Evolutionary conservation across 768 basidiomycete species (phyloP).

Genomic region (Kwoniella dendrophila): DNA sequence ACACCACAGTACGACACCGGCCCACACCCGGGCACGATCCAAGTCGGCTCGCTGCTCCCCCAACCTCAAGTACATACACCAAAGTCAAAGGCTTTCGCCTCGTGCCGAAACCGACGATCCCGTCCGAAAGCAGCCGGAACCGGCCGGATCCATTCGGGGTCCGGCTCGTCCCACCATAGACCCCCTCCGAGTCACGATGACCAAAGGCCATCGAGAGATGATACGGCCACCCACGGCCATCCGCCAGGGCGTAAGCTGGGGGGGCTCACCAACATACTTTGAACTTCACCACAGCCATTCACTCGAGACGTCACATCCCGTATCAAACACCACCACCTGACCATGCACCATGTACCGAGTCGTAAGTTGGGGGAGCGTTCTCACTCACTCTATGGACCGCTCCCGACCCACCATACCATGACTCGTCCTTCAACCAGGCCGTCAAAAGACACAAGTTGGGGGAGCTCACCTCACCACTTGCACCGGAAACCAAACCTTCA

Average conservation of each 20-base stretch:
- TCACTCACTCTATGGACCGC: neutral
- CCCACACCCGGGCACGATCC: neutral
- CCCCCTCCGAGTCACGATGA: no score
- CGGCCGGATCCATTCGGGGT: neutral
- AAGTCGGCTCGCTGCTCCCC: neutral
- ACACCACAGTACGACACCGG: neutral
- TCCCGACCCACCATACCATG: neutral
- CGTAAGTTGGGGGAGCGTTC: neutral
- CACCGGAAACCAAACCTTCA: neutral
- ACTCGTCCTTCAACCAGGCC: neutral
- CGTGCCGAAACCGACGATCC: neutral
- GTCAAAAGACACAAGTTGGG: neutral
- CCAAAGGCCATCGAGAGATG: no score
- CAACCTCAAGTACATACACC: neutral
- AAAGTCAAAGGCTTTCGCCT: neutral
- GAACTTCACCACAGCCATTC: neutral
- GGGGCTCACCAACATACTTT: constrained; percentile 5
- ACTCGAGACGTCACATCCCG: neutral
- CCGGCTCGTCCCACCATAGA: neutral
- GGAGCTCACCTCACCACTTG: neutral
- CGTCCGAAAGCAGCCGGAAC: neutral
- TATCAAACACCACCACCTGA: neutral
- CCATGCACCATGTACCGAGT: neutral
- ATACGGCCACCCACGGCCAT: no score
- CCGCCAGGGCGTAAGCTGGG: neutral